Percentiles rank a stretch among this genome's conserved stretches.
These are phyloP conservation scores for Lineolata rhizophorae DNA, from an alignment of 495 filamentous ascomycete genomes.

Conservation along the genomic window DNA sequence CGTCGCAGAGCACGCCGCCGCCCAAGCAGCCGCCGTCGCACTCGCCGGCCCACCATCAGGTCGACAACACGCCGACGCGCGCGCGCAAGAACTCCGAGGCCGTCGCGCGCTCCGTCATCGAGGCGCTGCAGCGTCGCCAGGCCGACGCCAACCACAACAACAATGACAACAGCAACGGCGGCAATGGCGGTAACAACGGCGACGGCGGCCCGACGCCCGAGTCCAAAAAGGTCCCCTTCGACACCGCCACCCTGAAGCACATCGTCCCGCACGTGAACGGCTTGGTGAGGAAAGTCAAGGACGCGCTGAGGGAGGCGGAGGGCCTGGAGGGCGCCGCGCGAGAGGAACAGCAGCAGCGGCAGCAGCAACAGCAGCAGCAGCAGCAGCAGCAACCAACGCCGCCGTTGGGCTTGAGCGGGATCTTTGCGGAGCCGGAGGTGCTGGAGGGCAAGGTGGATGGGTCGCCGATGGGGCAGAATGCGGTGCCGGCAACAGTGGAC, in stretches of 20 bases:
- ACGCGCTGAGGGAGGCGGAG: conserved; percentile 29
- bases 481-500: too few relatives aligned
- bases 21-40: conserved; percentile 2
- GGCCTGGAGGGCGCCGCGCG: too few relatives aligned
- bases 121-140: conserved; percentile 54
- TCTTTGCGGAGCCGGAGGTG: too few relatives aligned
- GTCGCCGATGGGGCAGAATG: too few relatives aligned
- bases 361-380: too few relatives aligned
- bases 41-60: conserved; percentile 1
- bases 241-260: conserved; percentile 71
- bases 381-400: too few relatives aligned
- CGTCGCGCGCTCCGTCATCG: conserved; percentile 59
- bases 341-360: too few relatives aligned
- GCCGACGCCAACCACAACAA: conserved; percentile 17
- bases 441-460: too few relatives aligned
- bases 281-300: conserved; percentile 63
- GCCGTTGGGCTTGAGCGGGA: too few relatives aligned
- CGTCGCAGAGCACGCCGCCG: conserved; percentile 5
- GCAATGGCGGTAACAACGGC: too few relatives aligned
- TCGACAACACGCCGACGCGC: conserved; percentile 6
- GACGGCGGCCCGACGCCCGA: too few relatives aligned
- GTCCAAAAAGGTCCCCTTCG: conserved; percentile 81
- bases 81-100: conserved; percentile 30
- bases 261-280: conserved; percentile 67
- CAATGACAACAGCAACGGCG: conserved; percentile 6